Base-by-base conservation (phyloP, 2,329 filamentous ascomycete species). In the Ophiostoma ulmi region DNA sequence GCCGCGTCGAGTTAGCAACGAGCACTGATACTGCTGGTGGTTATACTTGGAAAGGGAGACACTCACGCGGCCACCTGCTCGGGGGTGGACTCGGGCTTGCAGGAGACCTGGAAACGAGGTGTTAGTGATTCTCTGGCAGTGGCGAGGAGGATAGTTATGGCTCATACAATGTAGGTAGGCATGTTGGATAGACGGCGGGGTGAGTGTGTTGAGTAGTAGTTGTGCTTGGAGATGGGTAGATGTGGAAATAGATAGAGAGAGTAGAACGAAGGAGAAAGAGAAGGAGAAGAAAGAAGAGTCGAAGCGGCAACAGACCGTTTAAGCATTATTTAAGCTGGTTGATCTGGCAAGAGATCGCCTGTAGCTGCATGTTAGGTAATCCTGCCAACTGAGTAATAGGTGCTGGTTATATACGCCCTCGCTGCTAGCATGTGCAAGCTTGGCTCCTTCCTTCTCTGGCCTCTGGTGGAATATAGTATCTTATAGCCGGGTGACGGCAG, bases 61-160 rank as follows among this genome's bases (percentile, higher is more conserved):
- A 75, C 86, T 75, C 81, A 92, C 90, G 86, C 85, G 68, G 88
- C 82, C 74, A 97, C 84, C 78, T 96, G 83, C 41, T 88, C 87
- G 67, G 83, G 77, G 71, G 87, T 85, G 74, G 90, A 88, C 73
- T 88, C 87, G 58, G 88, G 83, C 81, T 95, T 94, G 80, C 92
- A 87, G 71, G 92, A 93, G 74, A 97, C 88, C 93, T 97, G 73
- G 2, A 10, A 4, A 22, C 22, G 64, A 14, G 7, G 20, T 65
- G 63, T 65, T 39, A 65, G 63, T 65, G 20, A 22, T 39, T n/a
- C 63, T 39, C 10, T 11, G 5, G 20, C 5, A 26, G 63, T 13
- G 13, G 52, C 58, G 5, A 39, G 4, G 14, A 31, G 35, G 17
- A 22, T 13, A 26, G 22, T 4, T 8, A 6, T 3, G 14, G n/a